phyloP scores from a whole-genome alignment of 305 asterid species.

The Galium porrigens region DNA sequence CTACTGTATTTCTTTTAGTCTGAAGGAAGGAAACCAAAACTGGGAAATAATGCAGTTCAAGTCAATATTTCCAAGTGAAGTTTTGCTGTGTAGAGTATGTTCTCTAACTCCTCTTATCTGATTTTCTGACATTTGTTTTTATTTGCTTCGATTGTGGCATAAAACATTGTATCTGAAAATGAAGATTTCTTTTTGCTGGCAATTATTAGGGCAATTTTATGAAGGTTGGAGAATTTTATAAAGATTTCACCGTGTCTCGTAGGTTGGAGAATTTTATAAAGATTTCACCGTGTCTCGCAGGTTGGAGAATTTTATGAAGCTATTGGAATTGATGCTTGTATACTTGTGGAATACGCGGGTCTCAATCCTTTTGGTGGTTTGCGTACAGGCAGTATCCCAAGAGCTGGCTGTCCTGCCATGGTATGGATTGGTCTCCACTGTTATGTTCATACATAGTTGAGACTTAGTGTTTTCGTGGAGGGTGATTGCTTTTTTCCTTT shows the following conservation, averaged over 20 bases:
- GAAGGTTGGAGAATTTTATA: slow-evolving; percentile 93
- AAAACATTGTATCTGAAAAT: not conserved
- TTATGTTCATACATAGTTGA: slow-evolving; percentile 1
- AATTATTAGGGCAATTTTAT: not conserved
- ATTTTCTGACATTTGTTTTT: slow-evolving; percentile 4
- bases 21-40: slow-evolving; percentile 90
- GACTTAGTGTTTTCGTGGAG: not conserved
- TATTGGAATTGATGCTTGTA: slow-evolving; percentile 85
- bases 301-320: slow-evolving; percentile 98
- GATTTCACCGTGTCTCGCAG: slow-evolving; percentile 25
- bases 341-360: slow-evolving; percentile 96
- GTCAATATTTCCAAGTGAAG: slow-evolving; percentile 87
- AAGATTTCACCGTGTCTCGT: slow-evolving; percentile 26
- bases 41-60: slow-evolving; percentile 91
- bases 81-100: slow-evolving; percentile 82
- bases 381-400: slow-evolving; percentile 79
- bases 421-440: slow-evolving; percentile 29
- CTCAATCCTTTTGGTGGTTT: slow-evolving; percentile 94
- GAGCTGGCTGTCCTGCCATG: slow-evolving; percentile 97
- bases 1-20: slow-evolving; percentile 31
- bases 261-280: slow-evolving; percentile 98
- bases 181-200: not conserved
- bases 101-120: slow-evolving; percentile 17
- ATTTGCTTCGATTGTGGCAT: not conserved
- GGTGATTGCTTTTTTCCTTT: not conserved